Conservation (phyloP, 192 early-diverging fungal genomes). For the Coemansia sp. region DNA sequence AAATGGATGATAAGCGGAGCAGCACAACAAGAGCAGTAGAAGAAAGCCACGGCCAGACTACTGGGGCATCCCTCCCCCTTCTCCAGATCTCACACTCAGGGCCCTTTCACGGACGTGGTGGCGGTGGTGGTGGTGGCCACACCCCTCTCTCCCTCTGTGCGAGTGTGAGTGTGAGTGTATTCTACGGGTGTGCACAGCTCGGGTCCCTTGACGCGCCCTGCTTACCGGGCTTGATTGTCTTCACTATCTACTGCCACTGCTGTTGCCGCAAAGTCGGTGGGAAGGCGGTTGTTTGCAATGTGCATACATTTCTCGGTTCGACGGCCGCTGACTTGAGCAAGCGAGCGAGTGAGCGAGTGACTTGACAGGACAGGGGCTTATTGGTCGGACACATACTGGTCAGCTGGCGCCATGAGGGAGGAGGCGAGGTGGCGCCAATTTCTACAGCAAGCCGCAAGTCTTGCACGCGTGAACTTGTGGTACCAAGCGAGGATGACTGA, state of each 20-base stretch:
- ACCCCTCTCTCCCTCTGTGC: not conserved
- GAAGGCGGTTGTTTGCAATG: not conserved
- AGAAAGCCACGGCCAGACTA: conserved; percentile 2
- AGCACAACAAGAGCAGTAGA: not conserved
- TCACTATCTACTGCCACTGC: not conserved
- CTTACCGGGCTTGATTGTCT: not conserved
- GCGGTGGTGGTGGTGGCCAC: not conserved
- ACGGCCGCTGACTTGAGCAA: conserved; percentile 7
- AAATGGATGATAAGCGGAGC: conserved; percentile 6
- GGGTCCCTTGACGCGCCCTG: conserved; percentile 4
- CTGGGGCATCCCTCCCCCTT: not conserved
- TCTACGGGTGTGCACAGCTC: not conserved
- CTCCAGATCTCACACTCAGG: conserved; percentile 7
- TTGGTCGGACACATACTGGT: not conserved
- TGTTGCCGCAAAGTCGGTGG: not conserved
- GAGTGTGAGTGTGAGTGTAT: not conserved
- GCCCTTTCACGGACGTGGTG: not conserved
- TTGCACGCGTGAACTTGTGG: not conserved
- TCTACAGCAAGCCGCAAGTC: not conserved
- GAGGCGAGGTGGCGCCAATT: not conserved
- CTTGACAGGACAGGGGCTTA: not conserved
- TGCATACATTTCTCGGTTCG: not conserved
- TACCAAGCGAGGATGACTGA: not conserved
- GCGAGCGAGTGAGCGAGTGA: conserved; percentile 8
- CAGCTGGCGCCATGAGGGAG: conserved; percentile 2